These are phyloP conservation scores for Conoideocrella luteorostrata DNA, from an alignment of 2,329 filamentous ascomycete genomes.

Conservation along the genomic window DNA sequence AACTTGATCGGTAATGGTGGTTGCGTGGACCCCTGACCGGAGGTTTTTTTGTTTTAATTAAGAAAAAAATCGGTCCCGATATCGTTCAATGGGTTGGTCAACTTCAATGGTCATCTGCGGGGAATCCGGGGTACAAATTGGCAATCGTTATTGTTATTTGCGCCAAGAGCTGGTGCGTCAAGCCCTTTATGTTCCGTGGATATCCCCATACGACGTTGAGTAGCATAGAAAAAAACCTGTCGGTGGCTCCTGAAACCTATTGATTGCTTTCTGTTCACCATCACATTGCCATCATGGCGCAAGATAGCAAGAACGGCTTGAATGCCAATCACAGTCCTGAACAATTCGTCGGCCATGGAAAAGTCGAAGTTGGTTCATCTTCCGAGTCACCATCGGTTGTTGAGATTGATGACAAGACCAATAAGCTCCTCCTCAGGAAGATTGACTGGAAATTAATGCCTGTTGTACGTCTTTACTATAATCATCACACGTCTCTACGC, in stretches of 20 bases:
- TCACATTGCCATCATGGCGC: not conserved
- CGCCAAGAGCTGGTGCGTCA: too few species aligned
- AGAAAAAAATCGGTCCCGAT: not conserved
- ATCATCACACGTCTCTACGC: too few species aligned
- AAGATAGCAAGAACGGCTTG: not conserved
- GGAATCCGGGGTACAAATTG: not conserved
- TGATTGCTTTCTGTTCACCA: too few species aligned
- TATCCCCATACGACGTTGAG: too few species aligned
- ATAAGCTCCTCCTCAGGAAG: conserved; percentile 8
- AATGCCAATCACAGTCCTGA: not conserved
- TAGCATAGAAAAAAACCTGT: too few species aligned
- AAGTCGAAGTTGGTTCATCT: not conserved
- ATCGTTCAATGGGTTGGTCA: not conserved
- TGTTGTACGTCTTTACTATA: conserved; percentile 11
- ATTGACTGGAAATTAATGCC: conserved; percentile 20
- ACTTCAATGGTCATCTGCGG: not conserved
- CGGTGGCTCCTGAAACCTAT: too few species aligned
- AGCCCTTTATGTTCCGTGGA: too few species aligned
- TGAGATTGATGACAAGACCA: conserved; percentile 1
- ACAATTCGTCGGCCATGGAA: not conserved
- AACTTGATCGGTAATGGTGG: too few species aligned
- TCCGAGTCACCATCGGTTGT: not conserved
- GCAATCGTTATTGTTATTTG: too few species aligned
- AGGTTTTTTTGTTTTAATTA: too few species aligned
- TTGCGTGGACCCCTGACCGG: too few species aligned